Base-by-base conservation (phyloP, 345 rosid species). In the Triadica sebifera region DNA sequence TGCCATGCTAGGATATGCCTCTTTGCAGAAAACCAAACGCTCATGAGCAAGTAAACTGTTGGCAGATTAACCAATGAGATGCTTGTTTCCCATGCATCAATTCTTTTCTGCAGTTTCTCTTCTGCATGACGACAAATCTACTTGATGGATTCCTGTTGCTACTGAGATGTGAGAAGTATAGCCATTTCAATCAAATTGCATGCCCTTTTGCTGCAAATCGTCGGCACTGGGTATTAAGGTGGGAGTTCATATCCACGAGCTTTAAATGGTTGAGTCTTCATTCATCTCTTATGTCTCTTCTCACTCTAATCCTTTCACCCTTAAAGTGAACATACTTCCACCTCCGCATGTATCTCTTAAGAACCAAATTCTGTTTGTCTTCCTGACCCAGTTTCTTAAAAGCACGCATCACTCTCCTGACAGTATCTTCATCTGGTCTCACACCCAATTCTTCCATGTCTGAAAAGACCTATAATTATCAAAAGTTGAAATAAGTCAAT, bases 391-490 rank as follows among this genome's bases (percentile, higher is more conserved):
- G 78, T 73, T 73, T 78, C 79, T 65, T 64, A 69, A 94, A 94
- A 57, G 92, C 90, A 11, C 76, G 76, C 2, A 89, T 93, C 56
- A 94, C 80, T 86, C 87, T 92, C 77, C 79, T 82, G 2, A 82
- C 82, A 0, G 97, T 85, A 74, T 92, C 90, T 84, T 92, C 95
- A 20, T 94, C 97, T 53, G 93, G 97, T 76, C 79, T 86, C 65
- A 92, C 90, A 8, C 90, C 82, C 76, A 94, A 78, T 83, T 92
- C 97, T 81, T 94, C 97, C 97, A 94, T 90, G 75, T 94, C 97
- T 8, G 91, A 92, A 85, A 94, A 94, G 16, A 91, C 91, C 98
- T 93, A 67, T 11, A 71, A 41, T 73, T 55, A 12, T 60, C 45
- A 73, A 37, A 65, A 79, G 25, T 16, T 12, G 47, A 61, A 72